phyloP scores from a whole-genome alignment of 2,329 filamentous ascomycete species.

The Exophiala alcalophila region DNA sequence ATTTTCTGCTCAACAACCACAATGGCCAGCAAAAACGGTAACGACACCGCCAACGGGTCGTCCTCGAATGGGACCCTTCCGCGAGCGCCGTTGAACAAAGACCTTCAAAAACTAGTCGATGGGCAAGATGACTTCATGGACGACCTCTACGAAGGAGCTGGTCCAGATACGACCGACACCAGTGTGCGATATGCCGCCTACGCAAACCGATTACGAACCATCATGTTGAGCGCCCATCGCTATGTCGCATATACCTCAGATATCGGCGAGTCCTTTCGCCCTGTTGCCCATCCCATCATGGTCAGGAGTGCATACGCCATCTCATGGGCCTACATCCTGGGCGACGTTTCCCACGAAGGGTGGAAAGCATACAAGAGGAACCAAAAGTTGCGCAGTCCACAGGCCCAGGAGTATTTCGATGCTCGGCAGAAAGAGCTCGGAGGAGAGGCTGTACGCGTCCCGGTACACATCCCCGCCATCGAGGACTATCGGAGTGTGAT shows the following conservation, averaged over 20 bases:
- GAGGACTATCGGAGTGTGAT: slow-evolving; percentile 91
- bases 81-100: slow-evolving; percentile 52
- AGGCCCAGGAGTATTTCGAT: slow-evolving; percentile 44
- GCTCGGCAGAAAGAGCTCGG: slow-evolving; percentile 40
- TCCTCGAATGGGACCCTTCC: slow-evolving; percentile 35
- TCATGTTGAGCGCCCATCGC: slow-evolving; percentile 84
- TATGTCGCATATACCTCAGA: slow-evolving; percentile 97
- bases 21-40: slow-evolving; percentile 22
- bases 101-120: slow-evolving; percentile 56
- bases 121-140: slow-evolving; percentile 72
- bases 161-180: slow-evolving; percentile 76
- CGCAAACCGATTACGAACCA: slow-evolving; percentile 76
- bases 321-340: slow-evolving; percentile 87
- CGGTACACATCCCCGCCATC: slow-evolving; percentile 62
- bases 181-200: slow-evolving; percentile 91
- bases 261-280: slow-evolving; percentile 93
- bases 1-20: neutral
- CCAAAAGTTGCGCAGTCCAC: slow-evolving; percentile 68
- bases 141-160: slow-evolving; percentile 67
- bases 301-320: slow-evolving; percentile 83
- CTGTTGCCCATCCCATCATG: slow-evolving; percentile 79
- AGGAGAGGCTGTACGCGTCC: slow-evolving; percentile 48
- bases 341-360: slow-evolving; percentile 88
- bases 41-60: slow-evolving; percentile 3
- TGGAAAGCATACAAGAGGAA: slow-evolving; percentile 94